Evolutionary conservation across 1,284 basidiomycete genomes (phyloP), one percentile per base, ranked within the genome.

Genomic region (Ceraceosorus guamensis): DNA sequence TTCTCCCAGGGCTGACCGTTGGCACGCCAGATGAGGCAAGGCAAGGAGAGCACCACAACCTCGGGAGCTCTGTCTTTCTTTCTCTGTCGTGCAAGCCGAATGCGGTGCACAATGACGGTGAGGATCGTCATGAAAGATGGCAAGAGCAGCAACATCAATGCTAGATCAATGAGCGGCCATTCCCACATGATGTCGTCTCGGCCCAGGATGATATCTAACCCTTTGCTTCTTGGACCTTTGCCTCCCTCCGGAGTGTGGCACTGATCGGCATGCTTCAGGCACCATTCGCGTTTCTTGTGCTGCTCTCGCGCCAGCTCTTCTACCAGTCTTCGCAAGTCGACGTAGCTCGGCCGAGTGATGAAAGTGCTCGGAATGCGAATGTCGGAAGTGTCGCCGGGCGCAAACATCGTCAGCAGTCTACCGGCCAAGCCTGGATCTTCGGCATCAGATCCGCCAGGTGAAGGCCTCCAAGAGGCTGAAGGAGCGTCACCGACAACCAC

Each of bases 371-470:
- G 74, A 41, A 76, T 73, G 16, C 41, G 52, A 43, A 76, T 63
- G 43, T 76, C 74, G 46, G 59, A 58, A 5, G 71, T 67, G 57
- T 73, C 73, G 31, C 67, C 67, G 1, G 68, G 62, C 0, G 71
- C 67, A 50, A 61, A 68, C 74, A 76, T 76, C 44, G 71, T 75
- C 34, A 75, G 60, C 18, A 73, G 70, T 0, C 70, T 67, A 44
- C 62, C 66, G 16, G 57, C 60, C 7, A 61, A 54, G 6, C 68
- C 68, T 1, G 60, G 60, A 41, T 73, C 68, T 6, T 62, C 67
- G 18, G 67, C 65, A 47, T 61, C 61, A n/a, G 66, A 57, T 53
- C 61, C 58, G 2, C 44, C 37, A 6, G 37, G 34, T 13, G 47
- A 46, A 11, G 34, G 18, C 1, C 53, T 33, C 39, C 50, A 57